These are phyloP conservation scores for Ceratopteris richardii DNA, from an alignment of 75 land plant genomes.

Conservation along the genomic window DNA sequence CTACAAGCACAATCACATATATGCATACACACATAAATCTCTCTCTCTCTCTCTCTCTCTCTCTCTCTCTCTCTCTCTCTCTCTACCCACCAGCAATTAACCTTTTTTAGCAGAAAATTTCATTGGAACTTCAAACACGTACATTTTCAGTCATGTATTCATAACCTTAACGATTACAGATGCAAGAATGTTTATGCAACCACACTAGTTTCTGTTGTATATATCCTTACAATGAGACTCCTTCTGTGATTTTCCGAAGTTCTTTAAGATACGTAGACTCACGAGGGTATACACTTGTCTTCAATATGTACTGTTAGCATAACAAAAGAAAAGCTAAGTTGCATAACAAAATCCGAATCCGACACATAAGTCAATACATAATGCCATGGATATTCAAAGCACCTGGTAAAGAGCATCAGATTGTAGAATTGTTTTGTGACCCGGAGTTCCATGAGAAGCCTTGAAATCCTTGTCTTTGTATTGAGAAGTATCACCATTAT, in stretches of 20 bases:
- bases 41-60: no score
- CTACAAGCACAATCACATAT: no score
- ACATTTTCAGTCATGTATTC: not conserved
- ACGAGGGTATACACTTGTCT: slow-evolving; percentile 71
- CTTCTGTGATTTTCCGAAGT: slow-evolving; percentile 51
- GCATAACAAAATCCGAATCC: no score
- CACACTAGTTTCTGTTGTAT: no score
- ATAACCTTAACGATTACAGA: not conserved
- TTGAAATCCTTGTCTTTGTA: no score
- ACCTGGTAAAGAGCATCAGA: slow-evolving; percentile 90
- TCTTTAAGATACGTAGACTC: slow-evolving; percentile 56
- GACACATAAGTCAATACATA: no score
- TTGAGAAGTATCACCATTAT: no score
- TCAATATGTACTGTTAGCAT: slow-evolving; percentile 51
- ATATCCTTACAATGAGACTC: slow-evolving; percentile 46
- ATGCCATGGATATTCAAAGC: not conserved
- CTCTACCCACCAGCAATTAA: no score
- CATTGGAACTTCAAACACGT: not conserved
- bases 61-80: no score
- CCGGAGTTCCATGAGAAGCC: slow-evolving; percentile 8
- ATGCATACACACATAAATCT: no score
- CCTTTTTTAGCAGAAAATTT: no score
- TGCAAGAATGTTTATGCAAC: not conserved
- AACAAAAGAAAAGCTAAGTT: no score
- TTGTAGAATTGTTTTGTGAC: slow-evolving; percentile 87